Base-by-base conservation (phyloP, 768 basidiomycete species). In the Leucocoprinus birnbaumii region DNA sequence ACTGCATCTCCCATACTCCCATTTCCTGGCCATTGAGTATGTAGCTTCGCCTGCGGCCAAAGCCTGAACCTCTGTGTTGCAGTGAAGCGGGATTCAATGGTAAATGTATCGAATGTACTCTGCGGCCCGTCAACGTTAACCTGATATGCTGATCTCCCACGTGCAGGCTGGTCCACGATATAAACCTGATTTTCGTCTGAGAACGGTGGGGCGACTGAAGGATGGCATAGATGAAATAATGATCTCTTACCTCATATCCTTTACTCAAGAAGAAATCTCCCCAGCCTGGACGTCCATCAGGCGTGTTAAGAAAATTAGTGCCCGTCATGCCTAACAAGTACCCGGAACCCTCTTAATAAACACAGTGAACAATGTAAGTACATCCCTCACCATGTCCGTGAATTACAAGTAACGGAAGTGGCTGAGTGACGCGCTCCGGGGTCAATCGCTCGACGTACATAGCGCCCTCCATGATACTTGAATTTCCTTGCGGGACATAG, bases 11-110 rank as follows among this genome's bases (percentile, higher is more conserved):
- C 78, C 25, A 65, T 61, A 46, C 65, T 72, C n/a, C 80, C 80
- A 50, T 72, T 75, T n/a, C 80, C 80, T 2, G 77, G 79, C 80
- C 80, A 81, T 55, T 80, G 78, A 0, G 76, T 80, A 45, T 79
- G 78, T 41, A 78, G 61, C 1, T 59, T 56, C 3, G 79, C 75
- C 59, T 77, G 70, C 0, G 78, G 73, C 80, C 80, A 81, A 31
- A 78, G 63, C 16, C 68, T 61, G 58, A 69, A 71, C 2, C 59
- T 51, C 57, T 70, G 64, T 2, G 76, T 70, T 24, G 76, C 76
- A 6, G 79, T 79, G 43, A 79, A 75, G 16, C 65, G 69, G n/a
- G 73, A 67, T 57, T 78, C 73, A 43, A 77, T 63, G 2, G 52
- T 62, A 11, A 60, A 60, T 0, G 73, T 62, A 24, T 68, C 66